A percentile compares a stretch with the other conserved stretches of the same genome.
These are phyloP conservation scores for Falciphora oryzae DNA, from an alignment of 2,329 filamentous ascomycete genomes.

Conservation along the genomic window DNA sequence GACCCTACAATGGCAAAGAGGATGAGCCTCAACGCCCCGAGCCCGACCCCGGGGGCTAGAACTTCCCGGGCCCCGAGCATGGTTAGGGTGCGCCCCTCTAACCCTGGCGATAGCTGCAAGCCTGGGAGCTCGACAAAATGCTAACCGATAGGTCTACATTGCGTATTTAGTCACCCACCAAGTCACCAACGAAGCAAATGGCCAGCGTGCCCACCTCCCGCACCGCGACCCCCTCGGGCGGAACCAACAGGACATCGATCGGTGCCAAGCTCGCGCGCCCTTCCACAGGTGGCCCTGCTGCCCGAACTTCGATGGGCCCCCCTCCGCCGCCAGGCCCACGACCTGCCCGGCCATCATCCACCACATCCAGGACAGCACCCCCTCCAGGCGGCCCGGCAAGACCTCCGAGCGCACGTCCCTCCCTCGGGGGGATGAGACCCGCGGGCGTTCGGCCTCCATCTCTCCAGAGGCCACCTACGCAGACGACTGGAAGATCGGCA, in stretches of 20 bases:
- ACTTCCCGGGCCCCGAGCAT: slow-evolving; percentile 50
- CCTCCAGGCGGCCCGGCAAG: slow-evolving; percentile 25
- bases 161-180: slow-evolving; percentile 61
- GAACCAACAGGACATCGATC: slow-evolving; percentile 38
- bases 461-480: slow-evolving; percentile 25
- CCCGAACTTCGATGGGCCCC: slow-evolving; percentile 63
- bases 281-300: slow-evolving; percentile 39
- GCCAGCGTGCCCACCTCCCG: slow-evolving; percentile 55
- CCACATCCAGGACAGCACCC: slow-evolving; percentile 27
- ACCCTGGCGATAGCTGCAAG: neutral
- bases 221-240: slow-evolving; percentile 59
- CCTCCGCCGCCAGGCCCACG: slow-evolving; percentile 40
- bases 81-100: slow-evolving; percentile 40
- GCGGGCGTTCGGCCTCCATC: slow-evolving; percentile 26
- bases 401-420: slow-evolving; percentile 35
- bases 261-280: slow-evolving; percentile 45
- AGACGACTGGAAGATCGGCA: slow-evolving; percentile 39
- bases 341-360: slow-evolving; percentile 34
- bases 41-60: slow-evolving; percentile 63
- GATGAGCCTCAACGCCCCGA: slow-evolving; percentile 65
- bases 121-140: slow-evolving; percentile 5
- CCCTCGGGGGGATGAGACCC: slow-evolving; percentile 28
- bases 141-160: slow-evolving; percentile 16
- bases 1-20: slow-evolving; percentile 54
- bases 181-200: slow-evolving; percentile 73